A percentile compares a stretch with the other conserved stretches of the same genome.
These are phyloP conservation scores for Kodamaea derodonti DNA, from an alignment of 1,139 yeast species.

Conservation along the genomic window DNA sequence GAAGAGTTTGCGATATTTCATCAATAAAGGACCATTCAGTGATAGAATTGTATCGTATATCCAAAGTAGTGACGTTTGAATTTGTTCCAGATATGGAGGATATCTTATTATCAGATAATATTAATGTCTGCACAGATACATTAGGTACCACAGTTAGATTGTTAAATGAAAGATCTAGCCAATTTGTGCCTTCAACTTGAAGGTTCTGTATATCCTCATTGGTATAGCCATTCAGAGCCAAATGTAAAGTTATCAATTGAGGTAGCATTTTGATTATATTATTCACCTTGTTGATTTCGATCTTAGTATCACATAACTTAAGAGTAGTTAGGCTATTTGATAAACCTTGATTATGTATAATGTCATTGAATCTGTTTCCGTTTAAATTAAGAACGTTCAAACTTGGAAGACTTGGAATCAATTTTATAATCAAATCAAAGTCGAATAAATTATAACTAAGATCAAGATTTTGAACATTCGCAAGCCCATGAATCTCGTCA, in stretches of 20 bases:
- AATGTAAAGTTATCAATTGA: conserved; percentile 32
- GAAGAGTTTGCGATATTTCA: conserved; percentile 23
- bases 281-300: conserved; percentile 8
- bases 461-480: conserved; percentile 5
- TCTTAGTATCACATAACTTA: conserved; percentile 14
- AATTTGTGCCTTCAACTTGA: not conserved
- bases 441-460: conserved; percentile 11
- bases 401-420: conserved; percentile 40
- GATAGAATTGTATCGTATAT: conserved; percentile 47
- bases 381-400: conserved; percentile 50
- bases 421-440: conserved; percentile 63
- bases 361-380: conserved; percentile 52
- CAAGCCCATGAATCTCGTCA: conserved; percentile 4
- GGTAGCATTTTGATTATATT: conserved; percentile 39
- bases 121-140: conserved; percentile 8
- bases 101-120: conserved; percentile 27
- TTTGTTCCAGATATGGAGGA: not conserved
- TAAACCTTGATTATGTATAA: not conserved
- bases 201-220: conserved; percentile 17
- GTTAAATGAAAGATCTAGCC: conserved; percentile 47
- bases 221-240: conserved; percentile 46
- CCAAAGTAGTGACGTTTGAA: conserved; percentile 22
- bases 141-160: conserved; percentile 30
- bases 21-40: conserved; percentile 50
- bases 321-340: conserved; percentile 6